Conservation (phyloP, 768 basidiomycete genomes). For the Suillus americanus region DNA sequence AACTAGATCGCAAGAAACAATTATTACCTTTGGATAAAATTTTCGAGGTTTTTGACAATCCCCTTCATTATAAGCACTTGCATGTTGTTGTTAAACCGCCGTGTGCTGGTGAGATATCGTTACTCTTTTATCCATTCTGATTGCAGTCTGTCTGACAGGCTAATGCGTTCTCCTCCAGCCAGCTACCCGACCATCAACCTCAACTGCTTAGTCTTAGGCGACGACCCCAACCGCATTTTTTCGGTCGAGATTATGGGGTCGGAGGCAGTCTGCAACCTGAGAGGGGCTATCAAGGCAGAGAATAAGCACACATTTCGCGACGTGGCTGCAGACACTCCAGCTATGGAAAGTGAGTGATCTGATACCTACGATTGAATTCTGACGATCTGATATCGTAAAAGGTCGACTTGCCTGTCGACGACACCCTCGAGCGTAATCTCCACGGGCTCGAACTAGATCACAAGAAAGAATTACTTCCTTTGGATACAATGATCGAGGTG, state of each 20-base stretch:
- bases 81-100: neutral
- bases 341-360: neutral
- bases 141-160: too few relatives aligned
- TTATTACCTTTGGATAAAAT: neutral
- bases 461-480: neutral
- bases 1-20: neutral
- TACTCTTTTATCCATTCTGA: too few relatives aligned
- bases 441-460: neutral
- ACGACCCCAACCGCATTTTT: neutral
- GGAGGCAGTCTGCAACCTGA: neutral
- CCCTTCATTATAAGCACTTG: neutral
- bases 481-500: neutral
- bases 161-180: too few relatives aligned
- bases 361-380: neutral
- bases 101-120: neutral
- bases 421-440: neutral
- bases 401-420: neutral
- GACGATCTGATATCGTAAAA: neutral
- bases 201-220: neutral
- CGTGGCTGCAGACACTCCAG: neutral
- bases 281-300: neutral
- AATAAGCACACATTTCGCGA: too few relatives aligned
- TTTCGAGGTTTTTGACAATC: neutral
- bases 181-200: neutral
- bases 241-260: neutral